Evolutionary conservation across 306 rosid species (phyloP).

Genomic region (Pueraria montana): DNA sequence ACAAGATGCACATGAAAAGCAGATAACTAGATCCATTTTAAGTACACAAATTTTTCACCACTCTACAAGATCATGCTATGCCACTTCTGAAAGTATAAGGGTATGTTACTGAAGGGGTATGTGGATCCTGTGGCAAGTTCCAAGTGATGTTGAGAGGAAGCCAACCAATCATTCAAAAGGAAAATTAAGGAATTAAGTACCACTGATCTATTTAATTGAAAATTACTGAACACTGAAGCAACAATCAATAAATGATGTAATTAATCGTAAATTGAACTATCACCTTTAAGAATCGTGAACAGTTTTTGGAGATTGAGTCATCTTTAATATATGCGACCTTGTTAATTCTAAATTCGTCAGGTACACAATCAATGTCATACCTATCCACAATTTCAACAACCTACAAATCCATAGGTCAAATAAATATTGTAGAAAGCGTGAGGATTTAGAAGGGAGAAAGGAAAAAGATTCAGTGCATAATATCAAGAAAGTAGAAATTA

Average conservation of each 20-base stretch:
- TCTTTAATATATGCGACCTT: slow-evolving; percentile 85
- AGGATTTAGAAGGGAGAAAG: slow-evolving; percentile 39
- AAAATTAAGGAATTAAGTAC: slow-evolving; percentile 30
- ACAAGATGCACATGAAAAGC: slow-evolving; percentile 22
- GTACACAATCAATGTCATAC: slow-evolving; percentile 85
- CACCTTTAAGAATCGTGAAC: slow-evolving; percentile 83
- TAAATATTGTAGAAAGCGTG: slow-evolving; percentile 32
- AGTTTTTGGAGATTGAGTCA: slow-evolving; percentile 74
- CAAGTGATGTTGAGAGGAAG: slow-evolving; percentile 19
- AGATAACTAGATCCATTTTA: not conserved
- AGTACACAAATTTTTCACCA: not conserved
- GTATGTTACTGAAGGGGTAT: not conserved
- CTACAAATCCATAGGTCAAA: slow-evolving; percentile 58
- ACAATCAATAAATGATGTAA: slow-evolving; percentile 42
- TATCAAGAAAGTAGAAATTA: slow-evolving; percentile 43
- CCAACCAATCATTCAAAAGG: slow-evolving; percentile 6
- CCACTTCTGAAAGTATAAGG: not conserved
- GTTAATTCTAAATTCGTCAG: slow-evolving; percentile 68
- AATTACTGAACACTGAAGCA: slow-evolving; percentile 29
- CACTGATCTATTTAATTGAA: slow-evolving; percentile 33
- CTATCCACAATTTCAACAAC: slow-evolving; percentile 88
- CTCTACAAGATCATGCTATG: not conserved
- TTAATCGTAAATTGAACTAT: slow-evolving; percentile 22
- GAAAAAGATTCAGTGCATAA: slow-evolving; percentile 18
- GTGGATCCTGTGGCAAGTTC: not conserved